phyloP scores from a whole-genome alignment of 2,329 filamentous ascomycete genomes.

The Pseudogymnoascus sp. region DNA sequence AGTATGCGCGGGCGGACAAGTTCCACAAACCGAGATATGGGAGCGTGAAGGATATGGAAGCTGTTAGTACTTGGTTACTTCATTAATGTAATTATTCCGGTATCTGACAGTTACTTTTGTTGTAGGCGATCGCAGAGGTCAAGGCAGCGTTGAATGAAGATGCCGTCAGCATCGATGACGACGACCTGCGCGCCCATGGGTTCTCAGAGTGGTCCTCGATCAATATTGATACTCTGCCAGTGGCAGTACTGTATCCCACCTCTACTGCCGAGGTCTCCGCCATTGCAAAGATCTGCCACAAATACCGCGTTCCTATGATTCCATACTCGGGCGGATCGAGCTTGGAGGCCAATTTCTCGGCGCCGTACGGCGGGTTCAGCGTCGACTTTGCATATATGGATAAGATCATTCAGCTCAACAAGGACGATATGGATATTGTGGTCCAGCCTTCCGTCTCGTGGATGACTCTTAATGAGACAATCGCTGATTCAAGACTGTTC shows the following conservation, averaged over 20 bases:
- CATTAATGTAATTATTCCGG: background rate
- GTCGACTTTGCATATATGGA: constrained; percentile 90
- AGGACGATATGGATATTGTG: constrained; percentile 85
- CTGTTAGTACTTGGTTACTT: constrained; percentile 29
- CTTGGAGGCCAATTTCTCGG: constrained; percentile 83
- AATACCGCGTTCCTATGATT: constrained; percentile 72
- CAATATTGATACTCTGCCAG: constrained; percentile 52
- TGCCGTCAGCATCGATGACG: constrained; percentile 54
- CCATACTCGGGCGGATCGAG: constrained; percentile 81
- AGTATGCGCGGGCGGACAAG: constrained; percentile 25
- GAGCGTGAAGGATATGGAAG: constrained; percentile 41
- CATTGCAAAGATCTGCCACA: constrained; percentile 63
- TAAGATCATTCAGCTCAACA: constrained; percentile 67
- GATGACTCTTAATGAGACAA: constrained; percentile 73
- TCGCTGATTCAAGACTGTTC: constrained; percentile 68
- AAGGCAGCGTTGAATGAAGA: constrained; percentile 43
- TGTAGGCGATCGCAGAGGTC: constrained; percentile 49
- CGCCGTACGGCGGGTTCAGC: constrained; percentile 77
- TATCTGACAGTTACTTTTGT: background rate
- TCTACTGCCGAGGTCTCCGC: constrained; percentile 51
- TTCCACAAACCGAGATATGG: constrained; percentile 36
- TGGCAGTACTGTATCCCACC: constrained; percentile 57
- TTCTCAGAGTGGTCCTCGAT: constrained; percentile 60
- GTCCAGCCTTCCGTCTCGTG: constrained; percentile 89
- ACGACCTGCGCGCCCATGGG: constrained; percentile 54